Evolutionary conservation across 345 rosid genomes (phyloP), one percentile per base, ranked within the genome.

Genomic region (Ceriops tagal): DNA sequence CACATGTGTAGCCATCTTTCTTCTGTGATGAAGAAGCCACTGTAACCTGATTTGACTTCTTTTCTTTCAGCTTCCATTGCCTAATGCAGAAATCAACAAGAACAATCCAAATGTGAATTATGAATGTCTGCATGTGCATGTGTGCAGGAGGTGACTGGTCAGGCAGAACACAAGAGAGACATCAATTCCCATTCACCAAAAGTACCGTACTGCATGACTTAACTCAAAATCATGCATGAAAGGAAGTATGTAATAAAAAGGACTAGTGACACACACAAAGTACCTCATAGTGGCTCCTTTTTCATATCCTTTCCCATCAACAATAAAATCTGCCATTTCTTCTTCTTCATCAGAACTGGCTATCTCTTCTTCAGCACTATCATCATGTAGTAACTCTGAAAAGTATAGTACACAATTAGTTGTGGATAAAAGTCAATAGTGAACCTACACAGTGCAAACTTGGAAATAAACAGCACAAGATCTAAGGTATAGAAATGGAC

Each of bases 321-420:
- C 97, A 65, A 95, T 92, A 70, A 95, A 95, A 69, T 88, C 98
- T 19, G 96, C 91, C 99, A 95, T 90, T 71, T 95, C 99, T 79
- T 95, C 99, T 26, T 95, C 99, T 35, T 88, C 96, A 13, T 92
- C 96, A 68, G 90, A 76, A 65, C 84, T 92, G 59, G 73, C 88
- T 79, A 90, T 96, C 78, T 90, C 96, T 62, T 89, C 98, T 80
- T 95, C 97, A 30, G 89, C 87, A 46, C 85, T 84, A 85, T 95
- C 96, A 78, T 90, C 99, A 31, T 87, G 85, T 1, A 77, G 88
- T 39, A 61, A 81, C 64, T 82, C 93, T 83, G 64, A 21, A 57
- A 69, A 31, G 18, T 13, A 43, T 35, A 61, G 69, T 58, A 75
- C 51, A 63, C 53, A 31, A 67, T 9, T 30, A 4, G 20, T 20